Evolutionary conservation across 805 yeast genomes (phyloP), one percentile per base, ranked within the genome.

Genomic region (Kodamaea fukazawae): DNA sequence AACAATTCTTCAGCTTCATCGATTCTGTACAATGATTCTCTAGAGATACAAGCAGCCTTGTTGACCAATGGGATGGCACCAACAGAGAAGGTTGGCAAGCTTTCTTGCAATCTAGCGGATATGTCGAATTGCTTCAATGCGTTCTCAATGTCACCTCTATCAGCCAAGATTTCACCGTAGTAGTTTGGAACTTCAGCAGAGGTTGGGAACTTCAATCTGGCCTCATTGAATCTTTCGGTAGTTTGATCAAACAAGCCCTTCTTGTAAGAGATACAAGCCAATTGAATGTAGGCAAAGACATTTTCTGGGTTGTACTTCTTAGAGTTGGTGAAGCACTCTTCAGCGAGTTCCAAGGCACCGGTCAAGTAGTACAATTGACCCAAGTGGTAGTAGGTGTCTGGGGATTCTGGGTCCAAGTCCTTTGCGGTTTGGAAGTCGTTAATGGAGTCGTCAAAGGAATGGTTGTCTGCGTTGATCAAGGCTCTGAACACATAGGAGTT

Each of bases 131-230:
- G 90, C 57, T 79, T 79, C 44, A 79, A 64, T 42, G 98, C 96
- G 45, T 76, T 83, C 22, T 62, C 74, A 41, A 77, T 66, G 52
- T 86, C 87, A 58, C 83, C 84, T 54, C 76, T 76, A 60, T 91
- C 97, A 47, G 86, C 81, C 55, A 91, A 74, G 36, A 91, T 83
- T 70, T 93, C 99, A 57, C 98, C 99, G 59, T 82, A 89, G 67
- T 89, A 93, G 71, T 88, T 90, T 70, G 93, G 95, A 53, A 89
- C 84, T 63, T 88, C 96, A 41, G 98, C 87, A 38, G 85, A 76
- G 16, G 90, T 77, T 51, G 96, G 90, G 78, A 87, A 87, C 61
- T 75, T 75, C 61, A 74, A 71, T 56, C 77, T 79, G 27, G 91
- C 88, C 45, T 75, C 81, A 45, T 76, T 73, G 66, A 88, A 88